Percentiles rank a stretch among this genome's conserved stretches.
Evolutionary conservation across 73 alveolate genomes (phyloP).

Genomic region (Paramecium sonneborni): DNA sequence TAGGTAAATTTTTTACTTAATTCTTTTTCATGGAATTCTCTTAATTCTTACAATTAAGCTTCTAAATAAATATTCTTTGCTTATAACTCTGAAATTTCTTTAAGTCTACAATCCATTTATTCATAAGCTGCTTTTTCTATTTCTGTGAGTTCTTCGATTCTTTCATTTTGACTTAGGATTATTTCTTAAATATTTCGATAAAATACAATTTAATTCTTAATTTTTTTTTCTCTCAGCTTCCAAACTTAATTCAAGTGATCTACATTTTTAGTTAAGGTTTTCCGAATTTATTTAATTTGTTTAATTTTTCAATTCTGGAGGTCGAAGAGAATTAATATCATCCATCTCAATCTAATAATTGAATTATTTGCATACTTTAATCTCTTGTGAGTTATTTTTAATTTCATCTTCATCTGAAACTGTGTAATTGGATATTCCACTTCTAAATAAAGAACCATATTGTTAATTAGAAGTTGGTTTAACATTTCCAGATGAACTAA

Average conservation of each 20-base stretch:
- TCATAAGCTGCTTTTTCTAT: slow-evolving; percentile 6
- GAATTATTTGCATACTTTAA: not conserved
- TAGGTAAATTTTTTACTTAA: not conserved
- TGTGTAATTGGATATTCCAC: not conserved
- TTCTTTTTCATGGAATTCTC: not conserved
- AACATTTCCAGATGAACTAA: slow-evolving; percentile 17
- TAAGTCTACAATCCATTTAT: not conserved
- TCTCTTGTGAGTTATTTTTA: not conserved
- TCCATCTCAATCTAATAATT: not conserved
- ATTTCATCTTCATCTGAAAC: slow-evolving; percentile 1
- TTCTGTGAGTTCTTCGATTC: not conserved
- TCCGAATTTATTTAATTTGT: not conserved
- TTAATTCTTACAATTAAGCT: not conserved
- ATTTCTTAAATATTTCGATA: not conserved
- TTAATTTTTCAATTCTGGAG: not conserved
- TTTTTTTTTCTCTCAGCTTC: not conserved
- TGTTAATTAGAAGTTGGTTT: not conserved
- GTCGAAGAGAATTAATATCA: not conserved
- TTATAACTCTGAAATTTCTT: not conserved
- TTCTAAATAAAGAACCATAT: not conserved
- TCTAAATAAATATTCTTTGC: not conserved
- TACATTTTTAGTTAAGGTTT: not conserved
- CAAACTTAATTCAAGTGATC: not conserved
- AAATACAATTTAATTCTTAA: not conserved
- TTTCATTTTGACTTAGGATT: not conserved